phyloP scores from a whole-genome alignment of 495 filamentous ascomycete species.

The Elasticomyces elasticus region DNA sequence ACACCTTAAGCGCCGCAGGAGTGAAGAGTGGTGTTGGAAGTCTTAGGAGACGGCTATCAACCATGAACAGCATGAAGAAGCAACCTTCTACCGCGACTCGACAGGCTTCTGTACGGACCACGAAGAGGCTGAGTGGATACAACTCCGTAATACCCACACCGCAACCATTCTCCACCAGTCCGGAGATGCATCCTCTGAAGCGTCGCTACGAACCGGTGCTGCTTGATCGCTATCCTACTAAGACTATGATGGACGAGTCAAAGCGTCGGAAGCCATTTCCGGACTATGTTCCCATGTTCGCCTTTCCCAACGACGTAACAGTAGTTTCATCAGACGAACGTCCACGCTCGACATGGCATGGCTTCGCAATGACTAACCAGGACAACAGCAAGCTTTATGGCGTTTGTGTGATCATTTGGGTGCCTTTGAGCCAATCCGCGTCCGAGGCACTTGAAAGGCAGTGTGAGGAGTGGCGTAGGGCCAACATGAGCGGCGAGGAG shows the following conservation, averaged over 20 bases:
- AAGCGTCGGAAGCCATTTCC: constrained; percentile 80
- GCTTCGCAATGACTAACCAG: constrained; percentile 91
- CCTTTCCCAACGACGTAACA: constrained; percentile 94
- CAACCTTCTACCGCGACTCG: constrained; percentile 63
- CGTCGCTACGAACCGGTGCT: constrained; percentile 88
- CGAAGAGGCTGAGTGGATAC: constrained; percentile 87
- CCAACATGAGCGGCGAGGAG: constrained; percentile 95
- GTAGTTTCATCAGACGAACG: constrained; percentile 92
- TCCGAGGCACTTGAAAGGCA: constrained; percentile 82
- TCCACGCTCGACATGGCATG: constrained; percentile 92
- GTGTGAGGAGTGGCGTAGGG: constrained; percentile 86
- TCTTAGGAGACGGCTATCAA: constrained; percentile 78
- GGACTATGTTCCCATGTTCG: constrained; percentile 98
- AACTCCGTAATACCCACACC: constrained; percentile 94
- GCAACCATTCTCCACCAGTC: constrained; percentile 76
- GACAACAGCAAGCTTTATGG: constrained; percentile 89
- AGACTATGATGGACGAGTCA: constrained; percentile 68
- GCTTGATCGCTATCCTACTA: constrained; percentile 84
- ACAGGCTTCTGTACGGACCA: constrained; percentile 78
- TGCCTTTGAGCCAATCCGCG: constrained; percentile 68
- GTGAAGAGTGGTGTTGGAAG: constrained; percentile 53
- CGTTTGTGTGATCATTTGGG: constrained; percentile 86
- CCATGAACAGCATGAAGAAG: constrained; percentile 90
- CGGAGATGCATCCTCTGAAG: constrained; percentile 93
- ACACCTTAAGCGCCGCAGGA: constrained; percentile 39